Percentiles rank a stretch among this genome's conserved stretches.
These are phyloP conservation scores for Colletotrichum sojae DNA, from an alignment of 2,329 filamentous ascomycete species.

Conservation along the genomic window DNA sequence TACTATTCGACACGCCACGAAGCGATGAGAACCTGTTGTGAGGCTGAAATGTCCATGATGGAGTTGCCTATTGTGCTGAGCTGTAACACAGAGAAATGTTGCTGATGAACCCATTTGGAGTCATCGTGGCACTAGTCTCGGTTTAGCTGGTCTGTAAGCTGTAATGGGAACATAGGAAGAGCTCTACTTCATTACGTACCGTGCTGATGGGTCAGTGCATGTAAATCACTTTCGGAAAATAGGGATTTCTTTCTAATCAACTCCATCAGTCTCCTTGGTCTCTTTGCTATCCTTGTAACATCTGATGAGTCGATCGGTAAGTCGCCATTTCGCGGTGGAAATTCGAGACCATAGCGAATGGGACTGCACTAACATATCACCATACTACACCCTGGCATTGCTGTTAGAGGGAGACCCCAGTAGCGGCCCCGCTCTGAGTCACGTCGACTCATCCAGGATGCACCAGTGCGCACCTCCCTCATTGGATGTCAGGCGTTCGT, in stretches of 20 bases:
- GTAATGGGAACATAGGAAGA: too few relatives aligned
- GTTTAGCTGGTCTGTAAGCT: not conserved
- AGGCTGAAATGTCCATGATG: not conserved
- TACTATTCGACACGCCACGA: too few relatives aligned
- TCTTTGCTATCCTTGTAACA: not conserved
- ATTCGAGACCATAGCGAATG: not conserved
- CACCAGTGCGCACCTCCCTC: not conserved
- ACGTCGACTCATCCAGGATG: conserved; percentile 33
- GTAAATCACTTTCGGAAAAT: too few relatives aligned
- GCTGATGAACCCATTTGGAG: not conserved
- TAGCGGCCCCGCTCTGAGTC: not conserved
- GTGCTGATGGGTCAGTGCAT: too few relatives aligned
- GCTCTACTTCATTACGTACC: too few relatives aligned
- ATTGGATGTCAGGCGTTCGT: not conserved
- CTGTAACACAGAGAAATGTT: not conserved
- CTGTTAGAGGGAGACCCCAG: conserved; percentile 7
- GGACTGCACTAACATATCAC: not conserved
- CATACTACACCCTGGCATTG: accelerated
- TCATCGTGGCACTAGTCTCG: not conserved
- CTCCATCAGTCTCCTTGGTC: too few relatives aligned
- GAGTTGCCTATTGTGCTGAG: not conserved
- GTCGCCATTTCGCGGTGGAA: not conserved
- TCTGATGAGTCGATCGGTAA: not conserved
- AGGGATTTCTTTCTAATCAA: too few relatives aligned
- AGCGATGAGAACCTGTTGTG: not conserved